Base-by-base conservation (phyloP, 2,329 filamentous ascomycete species). In the Penicillium sclerotigenum region DNA sequence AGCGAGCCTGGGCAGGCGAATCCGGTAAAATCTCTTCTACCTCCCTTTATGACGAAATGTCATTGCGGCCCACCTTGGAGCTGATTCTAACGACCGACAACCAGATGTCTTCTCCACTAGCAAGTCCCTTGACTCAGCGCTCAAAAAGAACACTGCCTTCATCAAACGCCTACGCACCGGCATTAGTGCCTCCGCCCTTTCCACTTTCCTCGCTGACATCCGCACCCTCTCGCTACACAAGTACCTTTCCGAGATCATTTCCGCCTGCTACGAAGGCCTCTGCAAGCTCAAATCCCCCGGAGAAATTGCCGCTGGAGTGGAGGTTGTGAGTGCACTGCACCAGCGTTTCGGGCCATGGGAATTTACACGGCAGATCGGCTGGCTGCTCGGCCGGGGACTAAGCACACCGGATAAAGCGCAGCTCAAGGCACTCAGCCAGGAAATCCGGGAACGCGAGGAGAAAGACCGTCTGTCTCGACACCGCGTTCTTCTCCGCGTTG, bases 81-180 rank as follows among this genome's bases (percentile, higher is more conserved):
- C 4, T 22, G 47, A 33, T 52, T 6, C 46, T 71, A 53, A 65
- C 64, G 59, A 45, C 52, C 49, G 43, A 33, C 20, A 47, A 48
- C 18, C 64, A 95, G 91, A 90, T 79, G 78, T 95, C 60, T 91
- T 95, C 69, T 77, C 84, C 52, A 86, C 94, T 65, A 87, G 85
- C 73, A 83, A 84, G 70, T 88, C 89, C 29, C 87, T 97, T 69
- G 93, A 97, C 75, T 96, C 93, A 50, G 94, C 92, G 49, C 82
- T 97, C 74, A 97, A 96, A 79, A 97, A 97, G 80, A 97, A 97
- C 69, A 97, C 93, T 4, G 91, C 92, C 63, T 97, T 97, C 74
- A 97, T 97, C 71, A 97, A 96, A 77, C 90, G 93, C 69, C 82
- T 97, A 54, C 90, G 93, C 66, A 97, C 93, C 56, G 90, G 91